Conservation (phyloP, 495 filamentous ascomycete genomes). For the Gamarada debralockiae region DNA sequence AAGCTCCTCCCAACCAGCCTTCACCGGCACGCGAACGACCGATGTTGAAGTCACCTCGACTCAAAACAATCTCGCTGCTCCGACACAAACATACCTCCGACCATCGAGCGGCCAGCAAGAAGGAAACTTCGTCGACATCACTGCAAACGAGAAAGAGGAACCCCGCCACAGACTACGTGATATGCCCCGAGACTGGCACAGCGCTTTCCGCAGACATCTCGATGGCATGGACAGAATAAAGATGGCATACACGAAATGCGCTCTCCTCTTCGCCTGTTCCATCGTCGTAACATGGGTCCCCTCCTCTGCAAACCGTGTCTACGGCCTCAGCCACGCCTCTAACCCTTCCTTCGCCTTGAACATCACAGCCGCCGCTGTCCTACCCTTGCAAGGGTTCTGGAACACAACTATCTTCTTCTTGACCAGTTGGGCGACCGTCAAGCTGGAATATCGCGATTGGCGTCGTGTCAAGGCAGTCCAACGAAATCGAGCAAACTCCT, state of each 20-base stretch:
- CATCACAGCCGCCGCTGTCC: constrained; percentile 63
- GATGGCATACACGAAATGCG: constrained; percentile 75
- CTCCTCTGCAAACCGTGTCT: constrained; percentile 71
- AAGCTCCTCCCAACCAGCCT: not conserved
- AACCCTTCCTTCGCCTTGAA: constrained; percentile 62
- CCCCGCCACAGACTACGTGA: not conserved
- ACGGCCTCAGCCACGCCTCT: constrained; percentile 56
- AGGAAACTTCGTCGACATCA: no score
- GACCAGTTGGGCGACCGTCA: constrained; percentile 42
- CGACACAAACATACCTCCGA: no score
- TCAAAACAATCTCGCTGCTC: not conserved
- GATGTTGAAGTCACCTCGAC: constrained; percentile 8
- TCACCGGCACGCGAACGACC: constrained; percentile 7
- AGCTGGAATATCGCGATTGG: not conserved
- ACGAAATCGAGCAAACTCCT: no score
- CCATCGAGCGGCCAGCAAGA: no score
- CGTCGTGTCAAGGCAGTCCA: no score
- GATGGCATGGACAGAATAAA: constrained; percentile 51
- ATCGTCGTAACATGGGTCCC: constrained; percentile 83
- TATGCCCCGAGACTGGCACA: not conserved
- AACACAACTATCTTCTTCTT: constrained; percentile 76
- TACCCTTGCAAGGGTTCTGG: constrained; percentile 85
- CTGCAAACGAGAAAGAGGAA: not conserved
- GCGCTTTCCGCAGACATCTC: not conserved
- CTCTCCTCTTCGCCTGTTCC: constrained; percentile 75